Evolutionary conservation across 345 rosid species (phyloP).

Genomic region (Balakata baccata): DNA sequence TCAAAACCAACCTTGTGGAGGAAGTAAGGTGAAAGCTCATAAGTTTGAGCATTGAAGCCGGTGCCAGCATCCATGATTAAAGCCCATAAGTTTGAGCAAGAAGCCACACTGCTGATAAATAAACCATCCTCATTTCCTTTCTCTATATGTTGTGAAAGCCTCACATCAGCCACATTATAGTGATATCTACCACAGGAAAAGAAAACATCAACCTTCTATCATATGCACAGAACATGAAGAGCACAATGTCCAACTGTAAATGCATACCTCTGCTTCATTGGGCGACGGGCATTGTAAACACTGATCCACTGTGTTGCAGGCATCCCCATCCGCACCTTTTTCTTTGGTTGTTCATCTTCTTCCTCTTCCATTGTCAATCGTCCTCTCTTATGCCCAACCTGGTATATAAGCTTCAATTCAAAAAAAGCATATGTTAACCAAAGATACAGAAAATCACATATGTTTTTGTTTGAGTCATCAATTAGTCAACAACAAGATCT

Average conservation of each 20-base stretch:
- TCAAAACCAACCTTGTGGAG: slow-evolving; percentile 70
- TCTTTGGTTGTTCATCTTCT: slow-evolving; percentile 90
- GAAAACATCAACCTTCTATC: slow-evolving; percentile 17
- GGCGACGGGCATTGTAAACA: slow-evolving; percentile 88
- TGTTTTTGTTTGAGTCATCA: neutral
- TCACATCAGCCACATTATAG: slow-evolving; percentile 79
- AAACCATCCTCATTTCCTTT: slow-evolving; percentile 90
- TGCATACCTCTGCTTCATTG: slow-evolving; percentile 87
- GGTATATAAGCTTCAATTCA: slow-evolving; percentile 70
- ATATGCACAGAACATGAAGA: slow-evolving; percentile 7
- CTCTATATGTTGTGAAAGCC: slow-evolving; percentile 76
- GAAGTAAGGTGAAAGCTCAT: slow-evolving; percentile 72
- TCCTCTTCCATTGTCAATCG: slow-evolving; percentile 81
- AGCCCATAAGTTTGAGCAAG: slow-evolving; percentile 92
- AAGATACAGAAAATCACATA: neutral
- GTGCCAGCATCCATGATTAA: slow-evolving; percentile 97
- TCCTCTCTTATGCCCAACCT: slow-evolving; percentile 97
- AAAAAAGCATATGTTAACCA: slow-evolving; percentile 21
- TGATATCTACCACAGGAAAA: slow-evolving; percentile 61
- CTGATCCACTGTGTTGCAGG: slow-evolving; percentile 99
- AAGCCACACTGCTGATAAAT: slow-evolving; percentile 86
- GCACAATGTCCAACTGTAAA: slow-evolving; percentile 12
- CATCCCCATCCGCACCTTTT: slow-evolving; percentile 94
- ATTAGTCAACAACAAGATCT: slow-evolving; percentile 5
- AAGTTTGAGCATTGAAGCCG: slow-evolving; percentile 74